phyloP scores from a whole-genome alignment of 176 grass and related monocot species.

The Canna indica region DNA sequence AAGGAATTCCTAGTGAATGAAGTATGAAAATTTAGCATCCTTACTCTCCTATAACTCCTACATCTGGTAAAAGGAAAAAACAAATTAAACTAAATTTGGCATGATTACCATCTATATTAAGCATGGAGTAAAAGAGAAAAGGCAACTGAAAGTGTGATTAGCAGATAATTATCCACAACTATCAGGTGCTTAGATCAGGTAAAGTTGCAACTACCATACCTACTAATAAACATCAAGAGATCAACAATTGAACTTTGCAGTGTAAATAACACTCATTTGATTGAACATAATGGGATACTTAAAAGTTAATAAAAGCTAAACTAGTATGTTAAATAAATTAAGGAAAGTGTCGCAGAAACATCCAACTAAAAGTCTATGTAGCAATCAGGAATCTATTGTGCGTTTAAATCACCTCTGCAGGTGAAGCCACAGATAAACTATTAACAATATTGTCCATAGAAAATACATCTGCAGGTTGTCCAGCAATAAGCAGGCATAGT shows the following conservation, averaged over 20 bases:
- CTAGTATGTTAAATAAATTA: neutral
- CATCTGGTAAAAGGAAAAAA: neutral
- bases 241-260: no score
- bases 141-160: no score
- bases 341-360: neutral
- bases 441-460: slow-evolving; percentile 32
- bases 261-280: no score
- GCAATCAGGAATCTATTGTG: neutral
- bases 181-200: no score
- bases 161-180: no score
- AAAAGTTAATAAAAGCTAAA: no score
- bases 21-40: neutral
- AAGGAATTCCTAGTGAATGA: neutral
- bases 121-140: no score
- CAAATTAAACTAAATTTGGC: no score
- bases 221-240: no score
- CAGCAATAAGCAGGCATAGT: slow-evolving; percentile 92
- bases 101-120: no score
- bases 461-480: slow-evolving; percentile 91
- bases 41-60: neutral
- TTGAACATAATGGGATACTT: no score
- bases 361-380: neutral
- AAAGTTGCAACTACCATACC: no score
- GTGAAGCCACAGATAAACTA: slow-evolving; percentile 29
- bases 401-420: slow-evolving; percentile 46